Base-by-base conservation (phyloP, 345 rosid genomes). In the Gossypium bickii region DNA sequence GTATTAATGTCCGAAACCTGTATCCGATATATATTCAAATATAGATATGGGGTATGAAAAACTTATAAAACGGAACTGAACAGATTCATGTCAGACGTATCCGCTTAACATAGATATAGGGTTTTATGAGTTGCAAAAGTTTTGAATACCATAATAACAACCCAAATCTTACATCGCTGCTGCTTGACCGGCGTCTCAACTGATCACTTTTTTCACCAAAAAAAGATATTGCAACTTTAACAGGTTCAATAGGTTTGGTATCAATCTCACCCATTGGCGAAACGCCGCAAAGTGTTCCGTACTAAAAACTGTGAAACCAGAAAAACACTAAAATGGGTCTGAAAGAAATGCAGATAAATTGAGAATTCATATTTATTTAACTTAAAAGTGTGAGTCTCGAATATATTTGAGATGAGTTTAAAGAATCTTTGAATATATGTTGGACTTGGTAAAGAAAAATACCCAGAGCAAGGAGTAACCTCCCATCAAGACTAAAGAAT, bases 181-280 rank as follows among this genome's bases (percentile, higher is more conserved):
- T 38, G 69, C 66, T 12, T 18, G 75, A 57, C 67, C 60, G 64
- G 44, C 53, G 55, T 65, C 55, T 69, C 2, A 17, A 17, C 59
- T 16, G 72, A 78, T 85, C 78, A 7, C 79, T 45, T 51, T 74
- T 79, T 57, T 83, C 77, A 0, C 82, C 90, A 0, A 87, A 84
- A 55, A 84, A 67, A 45, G 87, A 72, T 2, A 86, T 25, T 3
- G 87, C 89, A 1, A 82, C 86, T 78, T 89, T 89, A 45, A 87
- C 91, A 1, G 86, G 74, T 51, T 87, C 86, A 12, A 87, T 84
- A 5, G 88, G 78, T 49, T 79, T 89, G 63, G 87, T 83, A 72
- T 86, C 87, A 20, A 83, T 82, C 83, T 89, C 93, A 47, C 82
- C 89, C 89, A 60, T 78, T 63, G 3, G 34, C 53, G 43, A 73